These are phyloP conservation scores for Uromyces viciae-fabae DNA, from an alignment of 1,284 basidiomycete genomes.

Conservation along the genomic window DNA sequence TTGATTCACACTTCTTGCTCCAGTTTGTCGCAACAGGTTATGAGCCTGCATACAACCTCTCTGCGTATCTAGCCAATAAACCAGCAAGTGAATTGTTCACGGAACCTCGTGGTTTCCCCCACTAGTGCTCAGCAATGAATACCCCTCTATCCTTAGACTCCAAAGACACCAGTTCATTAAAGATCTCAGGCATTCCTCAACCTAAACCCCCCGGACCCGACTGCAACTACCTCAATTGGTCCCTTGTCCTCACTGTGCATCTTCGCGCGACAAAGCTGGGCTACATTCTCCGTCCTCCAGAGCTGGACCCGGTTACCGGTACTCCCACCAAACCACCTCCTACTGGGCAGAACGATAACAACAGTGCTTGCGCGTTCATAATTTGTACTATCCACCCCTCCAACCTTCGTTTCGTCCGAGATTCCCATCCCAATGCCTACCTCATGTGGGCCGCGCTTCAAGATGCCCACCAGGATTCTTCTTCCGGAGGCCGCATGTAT, in stretches of 20 bases:
- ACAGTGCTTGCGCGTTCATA: neutral
- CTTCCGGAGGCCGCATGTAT: neutral
- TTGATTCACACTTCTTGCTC: too few species aligned
- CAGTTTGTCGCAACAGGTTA: constrained; percentile 7
- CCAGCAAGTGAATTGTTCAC: neutral
- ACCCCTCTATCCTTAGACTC: too few species aligned
- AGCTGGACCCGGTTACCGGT: neutral
- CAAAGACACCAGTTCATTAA: neutral
- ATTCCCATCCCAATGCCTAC: neutral
- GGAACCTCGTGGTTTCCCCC: neutral
- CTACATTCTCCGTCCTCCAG: neutral
- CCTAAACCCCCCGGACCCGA: neutral
- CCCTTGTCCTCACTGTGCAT: neutral
- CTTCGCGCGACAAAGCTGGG: neutral
- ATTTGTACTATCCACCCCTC: neutral
- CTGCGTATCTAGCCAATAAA: neutral
- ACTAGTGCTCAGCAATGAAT: too few species aligned
- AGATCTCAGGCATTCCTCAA: neutral
- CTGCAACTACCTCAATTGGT: constrained; percentile 9
- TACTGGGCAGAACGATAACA: neutral
- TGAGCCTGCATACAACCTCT: neutral
- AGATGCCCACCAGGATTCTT: neutral
- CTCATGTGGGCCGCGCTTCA: neutral
- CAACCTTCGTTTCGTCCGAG: neutral
- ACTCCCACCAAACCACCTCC: neutral